Evolutionary conservation across 148 eudicot species (phyloP), one percentile per base, ranked within the genome.

Genomic region (Mesembryanthemum crystallinum): DNA sequence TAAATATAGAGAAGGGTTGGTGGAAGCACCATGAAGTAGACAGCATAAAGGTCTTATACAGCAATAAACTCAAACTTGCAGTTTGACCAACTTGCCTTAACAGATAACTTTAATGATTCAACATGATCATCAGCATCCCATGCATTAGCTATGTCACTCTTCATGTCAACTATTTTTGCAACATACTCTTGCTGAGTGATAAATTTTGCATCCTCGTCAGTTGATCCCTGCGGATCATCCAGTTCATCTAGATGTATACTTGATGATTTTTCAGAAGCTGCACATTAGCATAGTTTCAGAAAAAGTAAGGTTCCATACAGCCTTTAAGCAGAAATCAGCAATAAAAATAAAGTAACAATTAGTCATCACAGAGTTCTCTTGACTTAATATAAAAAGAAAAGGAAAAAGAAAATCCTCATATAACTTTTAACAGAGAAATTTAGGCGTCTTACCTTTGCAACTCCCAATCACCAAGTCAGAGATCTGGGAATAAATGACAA

Each of bases 121-220:
- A 91, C 85, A 64, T 89, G 89, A 71, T 91, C 91, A 79, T 78
- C 86, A 64, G 85, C 79, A 76, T 76, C 67, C 96, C 96, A 91
- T 72, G 91, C 80, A 81, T 60, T 82, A n/a, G 58, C 72, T 64
- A 89, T 85, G 75, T 91, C 85, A 80, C 83, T 86, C 76, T 87
- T 89, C 58, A 91, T 86, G 78, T 82, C 87, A 78, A 64, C 82
- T 65, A 91, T 68, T 55, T 86, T 84, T 64, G 84, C 80, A 61
- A 83, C 74, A 83, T 85, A 87, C 69, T 87, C 92, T 78, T 83
- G 88, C 82, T 83, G 91, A 76, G 87, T 83, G 64, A 91, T 83
- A 49, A 43, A 64, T 71, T 80, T 85, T 25, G 72, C 78, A 69
- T 83, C 88, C 72, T 80, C 84, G 64, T 85, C 88, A 64, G 81